Evolutionary conservation across 306 rosid species (phyloP).

Genomic region (Cicer cuneatum): DNA sequence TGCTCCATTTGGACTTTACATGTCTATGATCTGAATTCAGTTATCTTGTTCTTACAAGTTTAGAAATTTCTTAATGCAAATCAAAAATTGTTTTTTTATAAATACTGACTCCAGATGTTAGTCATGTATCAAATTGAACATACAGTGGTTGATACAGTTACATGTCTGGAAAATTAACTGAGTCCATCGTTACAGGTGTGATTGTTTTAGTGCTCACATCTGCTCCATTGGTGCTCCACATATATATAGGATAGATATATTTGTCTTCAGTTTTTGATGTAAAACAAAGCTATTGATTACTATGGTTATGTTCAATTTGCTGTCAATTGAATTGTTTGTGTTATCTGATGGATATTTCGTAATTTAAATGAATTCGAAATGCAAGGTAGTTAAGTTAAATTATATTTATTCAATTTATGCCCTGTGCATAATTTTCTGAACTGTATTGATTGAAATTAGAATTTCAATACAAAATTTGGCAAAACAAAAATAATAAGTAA

Average conservation of each 20-base stretch:
- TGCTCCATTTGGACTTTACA: conserved; percentile 56
- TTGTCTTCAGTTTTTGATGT: background rate
- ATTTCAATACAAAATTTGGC: too few species aligned
- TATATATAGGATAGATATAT: background rate
- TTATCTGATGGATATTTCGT: too few species aligned
- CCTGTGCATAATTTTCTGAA: too few species aligned
- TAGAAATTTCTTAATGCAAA: background rate
- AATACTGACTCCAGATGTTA: conserved; percentile 51
- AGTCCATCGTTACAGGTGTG: conserved; percentile 57
- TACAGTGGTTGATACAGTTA: conserved; percentile 51
- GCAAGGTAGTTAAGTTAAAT: too few species aligned
- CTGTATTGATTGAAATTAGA: too few species aligned
- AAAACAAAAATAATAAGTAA: too few species aligned
- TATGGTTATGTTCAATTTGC: background rate
- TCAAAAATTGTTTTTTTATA: background rate
- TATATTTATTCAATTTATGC: too few species aligned
- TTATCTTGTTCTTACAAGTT: background rate
- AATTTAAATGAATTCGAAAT: too few species aligned
- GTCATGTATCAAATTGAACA: conserved; percentile 57
- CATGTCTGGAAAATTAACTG: conserved; percentile 49
- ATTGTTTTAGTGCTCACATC: conserved; percentile 46
- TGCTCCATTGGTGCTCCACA: conserved; percentile 55
- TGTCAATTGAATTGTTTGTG: background rate
- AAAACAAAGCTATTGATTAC: background rate
- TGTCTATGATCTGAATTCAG: background rate